Percentiles rank a stretch among this genome's conserved stretches.
Conservation (phyloP, 140 eudicot genomes). For the Anethum foeniculum region DNA sequence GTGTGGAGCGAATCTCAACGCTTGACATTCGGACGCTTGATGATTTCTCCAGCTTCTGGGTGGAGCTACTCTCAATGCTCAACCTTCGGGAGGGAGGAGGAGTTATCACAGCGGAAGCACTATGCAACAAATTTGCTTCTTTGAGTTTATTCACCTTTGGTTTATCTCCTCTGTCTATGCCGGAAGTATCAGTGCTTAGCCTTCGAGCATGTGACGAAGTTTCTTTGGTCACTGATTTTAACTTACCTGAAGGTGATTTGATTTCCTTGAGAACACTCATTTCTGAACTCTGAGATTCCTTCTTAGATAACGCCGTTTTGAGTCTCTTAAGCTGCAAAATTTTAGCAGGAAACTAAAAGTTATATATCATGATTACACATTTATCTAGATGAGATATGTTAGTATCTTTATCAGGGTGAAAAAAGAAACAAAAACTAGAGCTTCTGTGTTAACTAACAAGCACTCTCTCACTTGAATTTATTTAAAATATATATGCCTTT, state of each 20-base stretch:
- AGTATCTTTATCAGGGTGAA: neutral
- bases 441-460: neutral
- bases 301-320: constrained; percentile 41
- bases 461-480: neutral
- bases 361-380: neutral
- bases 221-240: constrained; percentile 17
- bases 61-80: constrained; percentile 45
- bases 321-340: constrained; percentile 53
- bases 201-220: constrained; percentile 51
- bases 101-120: constrained; percentile 30
- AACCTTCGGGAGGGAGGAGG: constrained; percentile 59
- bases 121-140: constrained; percentile 35
- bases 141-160: constrained; percentile 17
- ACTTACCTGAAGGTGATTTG: no score
- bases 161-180: constrained; percentile 17
- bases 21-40: constrained; percentile 36
- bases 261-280: neutral
- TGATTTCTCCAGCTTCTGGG: constrained; percentile 17
- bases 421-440: neutral
- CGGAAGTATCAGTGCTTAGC: constrained; percentile 49
- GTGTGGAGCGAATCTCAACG: constrained; percentile 49
- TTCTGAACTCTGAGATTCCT: constrained; percentile 34
- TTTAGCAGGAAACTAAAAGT: neutral
- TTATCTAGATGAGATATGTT: neutral
- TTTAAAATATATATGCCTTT: neutral